phyloP scores from a whole-genome alignment of 352 stramenopile species.

The Globisporangium yorkense region DNA sequence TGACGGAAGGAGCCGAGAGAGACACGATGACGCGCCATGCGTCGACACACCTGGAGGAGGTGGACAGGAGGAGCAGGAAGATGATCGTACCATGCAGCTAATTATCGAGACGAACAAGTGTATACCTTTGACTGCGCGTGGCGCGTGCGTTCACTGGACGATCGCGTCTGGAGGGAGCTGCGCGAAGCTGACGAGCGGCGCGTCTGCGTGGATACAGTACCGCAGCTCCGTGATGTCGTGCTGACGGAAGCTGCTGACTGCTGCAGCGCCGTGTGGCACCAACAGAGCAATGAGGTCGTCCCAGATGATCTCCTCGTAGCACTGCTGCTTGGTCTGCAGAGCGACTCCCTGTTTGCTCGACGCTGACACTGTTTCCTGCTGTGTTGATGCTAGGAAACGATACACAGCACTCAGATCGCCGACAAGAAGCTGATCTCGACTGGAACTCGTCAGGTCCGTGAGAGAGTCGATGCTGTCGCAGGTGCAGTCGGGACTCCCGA shows the following conservation, averaged over 20 bases:
- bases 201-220: slow-evolving; percentile 28
- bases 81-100: background rate
- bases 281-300: slow-evolving; percentile 21
- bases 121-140: background rate
- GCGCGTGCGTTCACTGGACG: too few relatives aligned
- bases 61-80: background rate
- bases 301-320: slow-evolving; percentile 34
- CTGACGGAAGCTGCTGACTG: background rate
- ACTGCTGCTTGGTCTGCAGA: background rate
- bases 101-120: slow-evolving; percentile 2
- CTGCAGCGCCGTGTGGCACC: background rate
- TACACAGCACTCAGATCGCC: slow-evolving; percentile 42
- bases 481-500: slow-evolving; percentile 7
- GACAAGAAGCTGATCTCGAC: slow-evolving; percentile 14
- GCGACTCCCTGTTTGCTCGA: background rate
- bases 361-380: too few relatives aligned
- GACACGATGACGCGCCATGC: background rate
- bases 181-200: slow-evolving; percentile 18
- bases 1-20: too few relatives aligned
- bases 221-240: slow-evolving; percentile 18
- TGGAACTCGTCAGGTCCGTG: background rate
- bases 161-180: background rate
- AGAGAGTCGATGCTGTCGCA: background rate
- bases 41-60: too few relatives aligned
- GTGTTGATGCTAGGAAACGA: slow-evolving; percentile 9